A percentile compares a stretch with the other conserved stretches of the same genome.
phyloP scores from a whole-genome alignment of 768 basidiomycete genomes.

The Serendipita sp. region DNA sequence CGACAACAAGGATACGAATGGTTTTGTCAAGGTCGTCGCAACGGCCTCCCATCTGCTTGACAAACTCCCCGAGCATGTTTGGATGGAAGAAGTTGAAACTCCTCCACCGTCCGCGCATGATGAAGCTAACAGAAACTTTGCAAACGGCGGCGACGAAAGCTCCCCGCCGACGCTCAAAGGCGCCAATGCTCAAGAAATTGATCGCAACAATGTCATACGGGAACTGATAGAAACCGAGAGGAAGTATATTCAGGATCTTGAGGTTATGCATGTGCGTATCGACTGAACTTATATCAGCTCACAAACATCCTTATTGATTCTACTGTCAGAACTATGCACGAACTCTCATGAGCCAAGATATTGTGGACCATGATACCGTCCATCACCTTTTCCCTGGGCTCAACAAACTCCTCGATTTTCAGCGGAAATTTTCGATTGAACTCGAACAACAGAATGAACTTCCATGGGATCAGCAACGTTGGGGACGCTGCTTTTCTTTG shows the following conservation, averaged over 20 bases:
- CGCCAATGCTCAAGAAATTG: conserved; percentile 34
- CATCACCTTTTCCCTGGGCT: conserved; percentile 91
- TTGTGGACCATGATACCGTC: conserved; percentile 88
- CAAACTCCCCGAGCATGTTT: conserved; percentile 50
- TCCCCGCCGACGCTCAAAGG: conserved; percentile 9
- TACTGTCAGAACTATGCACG: conserved; percentile 69
- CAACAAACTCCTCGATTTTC: conserved; percentile 90
- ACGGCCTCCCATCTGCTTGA: conserved; percentile 77
- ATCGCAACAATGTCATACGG: conserved; percentile 59
- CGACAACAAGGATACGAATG: conserved; percentile 81
- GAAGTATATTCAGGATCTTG: conserved; percentile 91
- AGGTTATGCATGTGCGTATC: conserved; percentile 75
- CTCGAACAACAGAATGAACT: conserved; percentile 73
- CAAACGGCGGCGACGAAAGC: conserved; percentile 8
- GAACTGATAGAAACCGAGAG: conserved; percentile 93
- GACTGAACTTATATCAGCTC: conserved; percentile 8
- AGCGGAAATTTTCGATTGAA: conserved; percentile 81
- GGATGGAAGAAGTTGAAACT: conserved; percentile 35
- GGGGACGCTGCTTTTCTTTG: conserved; percentile 73
- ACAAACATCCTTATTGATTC: neutral
- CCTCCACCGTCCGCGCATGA: conserved; percentile 20
- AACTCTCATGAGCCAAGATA: conserved; percentile 61
- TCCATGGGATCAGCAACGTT: conserved; percentile 70
- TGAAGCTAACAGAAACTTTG: conserved; percentile 1
- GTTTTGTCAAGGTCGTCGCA: conserved; percentile 87